phyloP scores from a whole-genome alignment of 176 grass and related monocot genomes.

The Carex parvula region DNA sequence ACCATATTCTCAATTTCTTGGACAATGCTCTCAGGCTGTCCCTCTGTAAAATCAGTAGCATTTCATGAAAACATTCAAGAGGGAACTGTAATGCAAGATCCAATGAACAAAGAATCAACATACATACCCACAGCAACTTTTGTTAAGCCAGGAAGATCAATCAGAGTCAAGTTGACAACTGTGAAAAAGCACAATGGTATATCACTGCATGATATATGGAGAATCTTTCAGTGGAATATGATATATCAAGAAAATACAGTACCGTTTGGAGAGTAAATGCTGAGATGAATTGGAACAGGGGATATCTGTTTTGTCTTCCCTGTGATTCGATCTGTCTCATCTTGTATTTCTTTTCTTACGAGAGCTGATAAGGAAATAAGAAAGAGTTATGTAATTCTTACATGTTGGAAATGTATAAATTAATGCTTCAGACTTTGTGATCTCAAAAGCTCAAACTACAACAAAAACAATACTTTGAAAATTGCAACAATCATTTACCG shows the following conservation, averaged over 20 bases:
- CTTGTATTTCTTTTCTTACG: constrained; percentile 92
- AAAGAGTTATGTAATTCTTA: not conserved
- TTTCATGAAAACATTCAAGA: not conserved
- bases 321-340: constrained; percentile 81
- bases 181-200: constrained; percentile 33
- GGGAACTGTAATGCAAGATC: constrained; percentile 13
- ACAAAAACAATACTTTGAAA: not conserved
- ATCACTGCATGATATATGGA: not conserved
- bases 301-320: constrained; percentile 88
- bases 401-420: not conserved
- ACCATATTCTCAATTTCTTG: constrained; percentile 94
- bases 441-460: not conserved
- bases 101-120: not conserved
- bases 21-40: constrained; percentile 83
- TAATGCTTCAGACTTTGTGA: not conserved
- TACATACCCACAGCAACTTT: constrained; percentile 82
- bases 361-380: constrained; percentile 45
- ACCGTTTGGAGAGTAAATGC: constrained; percentile 88
- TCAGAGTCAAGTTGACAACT: constrained; percentile 93
- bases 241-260: not conserved
- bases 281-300: constrained; percentile 94
- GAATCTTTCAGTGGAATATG: not conserved
- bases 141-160: constrained; percentile 87
- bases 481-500: not conserved
- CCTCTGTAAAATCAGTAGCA: constrained; percentile 57